Percentiles rank a stretch among this genome's conserved stretches.
Conservation (phyloP, 345 rosid species). For the Tarenaya hassleriana region DNA sequence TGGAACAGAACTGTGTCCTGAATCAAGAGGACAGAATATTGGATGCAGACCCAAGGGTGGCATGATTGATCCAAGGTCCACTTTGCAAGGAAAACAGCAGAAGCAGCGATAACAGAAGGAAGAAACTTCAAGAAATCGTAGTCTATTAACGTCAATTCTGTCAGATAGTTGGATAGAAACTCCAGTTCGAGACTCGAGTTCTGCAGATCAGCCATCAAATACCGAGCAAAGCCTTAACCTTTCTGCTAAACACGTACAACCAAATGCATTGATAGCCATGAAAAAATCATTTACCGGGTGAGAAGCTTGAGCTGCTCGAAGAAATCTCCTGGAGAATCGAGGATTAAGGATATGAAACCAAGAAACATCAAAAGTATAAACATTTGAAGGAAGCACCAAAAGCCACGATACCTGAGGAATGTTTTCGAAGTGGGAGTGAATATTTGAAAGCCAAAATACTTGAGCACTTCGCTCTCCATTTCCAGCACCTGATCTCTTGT, state of each 20-base stretch:
- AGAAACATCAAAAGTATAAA: background rate
- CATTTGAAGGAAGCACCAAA: conserved; percentile 7
- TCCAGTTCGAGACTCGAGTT: conserved; percentile 63
- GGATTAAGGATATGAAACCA: conserved; percentile 17
- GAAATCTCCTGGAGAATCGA: conserved; percentile 66
- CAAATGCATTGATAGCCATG: background rate
- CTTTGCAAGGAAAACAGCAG: conserved; percentile 83
- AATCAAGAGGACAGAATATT: conserved; percentile 14
- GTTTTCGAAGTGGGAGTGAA: conserved; percentile 70
- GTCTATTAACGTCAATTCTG: conserved; percentile 70
- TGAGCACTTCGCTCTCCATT: conserved; percentile 68
- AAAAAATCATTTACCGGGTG: conserved; percentile 38
- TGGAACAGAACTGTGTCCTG: conserved; percentile 12
- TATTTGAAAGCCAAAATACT: conserved; percentile 60
- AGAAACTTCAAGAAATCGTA: conserved; percentile 53
- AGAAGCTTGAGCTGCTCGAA: conserved; percentile 81
- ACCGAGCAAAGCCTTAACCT: conserved; percentile 15
- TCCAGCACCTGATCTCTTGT: conserved; percentile 59
- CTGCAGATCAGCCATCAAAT: conserved; percentile 39
- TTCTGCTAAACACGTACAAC: conserved; percentile 3
- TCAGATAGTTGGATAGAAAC: conserved; percentile 66
- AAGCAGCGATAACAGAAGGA: conserved; percentile 85
- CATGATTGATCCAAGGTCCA: conserved; percentile 82
- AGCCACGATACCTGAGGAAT: conserved; percentile 55
- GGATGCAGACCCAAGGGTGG: conserved; percentile 74